Percentiles rank a stretch among this genome's conserved stretches.
Conservation (phyloP, 495 filamentous ascomycete genomes). For the Talaromyces ruber region DNA sequence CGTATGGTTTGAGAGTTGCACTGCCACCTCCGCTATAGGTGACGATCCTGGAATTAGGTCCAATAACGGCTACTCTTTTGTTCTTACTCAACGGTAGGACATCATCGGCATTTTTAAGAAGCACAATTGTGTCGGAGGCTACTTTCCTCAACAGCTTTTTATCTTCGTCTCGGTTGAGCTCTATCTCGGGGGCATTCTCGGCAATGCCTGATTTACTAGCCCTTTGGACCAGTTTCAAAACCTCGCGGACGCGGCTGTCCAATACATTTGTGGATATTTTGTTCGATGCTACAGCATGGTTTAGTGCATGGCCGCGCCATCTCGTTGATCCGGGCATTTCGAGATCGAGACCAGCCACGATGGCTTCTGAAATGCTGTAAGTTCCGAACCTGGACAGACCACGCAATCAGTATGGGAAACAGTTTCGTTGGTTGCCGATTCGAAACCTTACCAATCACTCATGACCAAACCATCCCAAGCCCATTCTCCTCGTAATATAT, state of each 20-base stretch:
- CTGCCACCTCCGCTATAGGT: conserved; percentile 75
- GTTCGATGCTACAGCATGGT: conserved; percentile 49
- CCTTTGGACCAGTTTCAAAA: conserved; percentile 56
- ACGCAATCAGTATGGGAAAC: background rate
- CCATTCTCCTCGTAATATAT: conserved; percentile 63
- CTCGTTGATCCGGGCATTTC: conserved; percentile 67
- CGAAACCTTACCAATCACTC: conserved; percentile 57
- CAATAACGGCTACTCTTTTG: conserved; percentile 64
- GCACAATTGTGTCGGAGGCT: conserved; percentile 64
- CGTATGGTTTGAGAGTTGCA: conserved; percentile 71
- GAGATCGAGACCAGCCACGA: conserved; percentile 61
- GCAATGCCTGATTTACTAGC: conserved; percentile 53
- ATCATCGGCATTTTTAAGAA: conserved; percentile 66
- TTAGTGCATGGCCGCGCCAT: conserved; percentile 53
- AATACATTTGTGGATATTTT: conserved; percentile 50
- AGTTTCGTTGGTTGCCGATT: background rate
- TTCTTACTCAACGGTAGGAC: conserved; percentile 57
- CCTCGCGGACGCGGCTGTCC: conserved; percentile 52
- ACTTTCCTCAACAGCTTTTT: conserved; percentile 56
- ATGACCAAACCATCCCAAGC: conserved; percentile 60
- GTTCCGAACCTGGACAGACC: conserved; percentile 42
- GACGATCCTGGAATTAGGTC: conserved; percentile 68
- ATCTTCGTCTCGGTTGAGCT: conserved; percentile 56
- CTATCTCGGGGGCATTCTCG: conserved; percentile 46
- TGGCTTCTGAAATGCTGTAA: conserved; percentile 55